Conservation (phyloP, 176 grass and related monocot genomes). For the Avena eriantha region DNA sequence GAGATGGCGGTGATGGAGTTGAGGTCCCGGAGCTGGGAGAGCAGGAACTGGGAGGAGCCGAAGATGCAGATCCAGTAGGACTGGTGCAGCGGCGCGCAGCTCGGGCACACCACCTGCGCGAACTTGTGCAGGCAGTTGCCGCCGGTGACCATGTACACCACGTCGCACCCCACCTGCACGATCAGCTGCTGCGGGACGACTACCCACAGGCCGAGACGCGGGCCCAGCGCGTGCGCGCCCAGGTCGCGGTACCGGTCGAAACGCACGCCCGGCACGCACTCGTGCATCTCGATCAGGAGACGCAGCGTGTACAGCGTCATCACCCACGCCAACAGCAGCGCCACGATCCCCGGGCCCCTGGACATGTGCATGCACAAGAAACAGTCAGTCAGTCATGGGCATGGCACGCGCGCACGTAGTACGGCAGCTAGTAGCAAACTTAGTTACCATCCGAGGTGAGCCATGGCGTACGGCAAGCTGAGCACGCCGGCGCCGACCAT, state of each 20-base stretch:
- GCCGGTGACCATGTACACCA: constrained; percentile 88
- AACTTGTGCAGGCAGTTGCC: constrained; percentile 73
- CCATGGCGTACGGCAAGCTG: constrained; percentile 76
- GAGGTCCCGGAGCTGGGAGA: constrained; percentile 74
- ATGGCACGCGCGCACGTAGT: too few relatives aligned
- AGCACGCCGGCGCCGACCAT: constrained; percentile 84
- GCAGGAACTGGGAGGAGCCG: constrained; percentile 70
- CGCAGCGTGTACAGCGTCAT: constrained; percentile 90
- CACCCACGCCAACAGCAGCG: constrained; percentile 72
- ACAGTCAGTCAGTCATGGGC: not conserved
- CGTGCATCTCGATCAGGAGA: constrained; percentile 91
- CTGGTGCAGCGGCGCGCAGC: constrained; percentile 50
- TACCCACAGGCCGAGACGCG: constrained; percentile 74
- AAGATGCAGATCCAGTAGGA: constrained; percentile 91
- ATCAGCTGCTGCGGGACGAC: constrained; percentile 83
- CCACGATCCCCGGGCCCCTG: constrained; percentile 59
- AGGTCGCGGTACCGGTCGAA: constrained; percentile 90
- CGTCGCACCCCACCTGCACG: constrained; percentile 72
- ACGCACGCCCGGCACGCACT: constrained; percentile 83
- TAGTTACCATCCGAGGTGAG: constrained; percentile 64
- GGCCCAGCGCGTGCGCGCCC: constrained; percentile 73
- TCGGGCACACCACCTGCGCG: constrained; percentile 46
- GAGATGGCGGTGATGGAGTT: constrained; percentile 70
- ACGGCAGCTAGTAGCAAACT: too few relatives aligned
- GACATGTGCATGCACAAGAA: not conserved